Conservation (phyloP, 2,329 filamentous ascomycete species). For the Immersiporthe knoxdaviesiana region DNA sequence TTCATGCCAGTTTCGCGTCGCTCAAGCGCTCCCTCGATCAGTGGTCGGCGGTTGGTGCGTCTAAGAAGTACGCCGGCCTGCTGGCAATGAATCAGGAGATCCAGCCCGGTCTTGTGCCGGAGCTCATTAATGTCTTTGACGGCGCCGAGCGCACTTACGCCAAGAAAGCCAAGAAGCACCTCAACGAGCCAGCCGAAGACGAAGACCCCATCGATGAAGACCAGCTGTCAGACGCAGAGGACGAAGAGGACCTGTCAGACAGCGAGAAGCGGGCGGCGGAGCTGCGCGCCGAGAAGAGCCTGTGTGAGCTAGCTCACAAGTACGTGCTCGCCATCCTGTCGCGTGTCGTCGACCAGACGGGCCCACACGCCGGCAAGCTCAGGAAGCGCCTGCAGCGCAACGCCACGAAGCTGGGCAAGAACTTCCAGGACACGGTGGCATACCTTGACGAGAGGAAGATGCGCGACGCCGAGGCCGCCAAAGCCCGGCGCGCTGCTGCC, state of each 20-base stretch:
- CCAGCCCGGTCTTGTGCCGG: slow-evolving; percentile 62
- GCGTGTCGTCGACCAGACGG: slow-evolving; percentile 70
- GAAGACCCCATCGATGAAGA: slow-evolving; percentile 73
- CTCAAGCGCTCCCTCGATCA: slow-evolving; percentile 61
- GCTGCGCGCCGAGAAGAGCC: slow-evolving; percentile 78
- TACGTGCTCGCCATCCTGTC: slow-evolving; percentile 80
- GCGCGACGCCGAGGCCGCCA: slow-evolving; percentile 45
- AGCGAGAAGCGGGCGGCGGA: slow-evolving; percentile 65
- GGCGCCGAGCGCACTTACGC: slow-evolving; percentile 77
- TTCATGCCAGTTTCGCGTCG: slow-evolving; percentile 78
- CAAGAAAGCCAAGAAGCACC: slow-evolving; percentile 65
- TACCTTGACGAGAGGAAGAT: slow-evolving; percentile 75
- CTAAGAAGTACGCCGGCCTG: slow-evolving; percentile 55
- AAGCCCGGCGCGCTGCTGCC: slow-evolving; percentile 43
- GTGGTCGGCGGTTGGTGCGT: slow-evolving; percentile 42
- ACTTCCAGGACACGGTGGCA: slow-evolving; percentile 81
- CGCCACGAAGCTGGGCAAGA: slow-evolving; percentile 76
- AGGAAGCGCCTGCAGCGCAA: slow-evolving; percentile 77
- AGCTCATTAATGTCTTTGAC: slow-evolving; percentile 77
- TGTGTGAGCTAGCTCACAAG: slow-evolving; percentile 85
- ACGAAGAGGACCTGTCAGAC: slow-evolving; percentile 56
- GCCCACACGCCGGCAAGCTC: slow-evolving; percentile 64
- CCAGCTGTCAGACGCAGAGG: slow-evolving; percentile 62
- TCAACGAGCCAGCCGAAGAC: slow-evolving; percentile 69
- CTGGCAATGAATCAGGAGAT: slow-evolving; percentile 71